Evolutionary conservation across 768 basidiomycete genomes (phyloP).

Genomic region (Hemileccinum impolitum): DNA sequence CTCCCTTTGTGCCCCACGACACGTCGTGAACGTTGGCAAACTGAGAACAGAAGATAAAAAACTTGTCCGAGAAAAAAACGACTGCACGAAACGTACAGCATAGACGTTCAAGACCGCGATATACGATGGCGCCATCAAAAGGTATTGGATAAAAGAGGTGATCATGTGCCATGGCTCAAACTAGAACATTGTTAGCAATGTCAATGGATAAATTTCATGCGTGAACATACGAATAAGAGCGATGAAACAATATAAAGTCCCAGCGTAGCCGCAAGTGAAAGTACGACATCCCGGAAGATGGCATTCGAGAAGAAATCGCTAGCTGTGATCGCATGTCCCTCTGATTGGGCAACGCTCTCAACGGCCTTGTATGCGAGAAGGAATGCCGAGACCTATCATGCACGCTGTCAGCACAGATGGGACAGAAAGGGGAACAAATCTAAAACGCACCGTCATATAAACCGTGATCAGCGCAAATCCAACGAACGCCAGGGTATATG

Average conservation of each 20-base stretch:
- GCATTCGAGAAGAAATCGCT: conserved; percentile 68
- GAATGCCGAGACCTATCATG: conserved; percentile 63
- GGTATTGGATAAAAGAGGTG: conserved; percentile 91
- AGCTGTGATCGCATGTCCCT: conserved; percentile 47
- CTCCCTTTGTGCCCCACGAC: conserved; percentile 95
- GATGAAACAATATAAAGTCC: conserved; percentile 86
- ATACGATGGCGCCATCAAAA: conserved; percentile 90
- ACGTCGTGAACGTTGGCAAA: conserved; percentile 90
- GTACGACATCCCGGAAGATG: conserved; percentile 81
- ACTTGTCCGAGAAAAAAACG: neutral
- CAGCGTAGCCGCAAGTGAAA: conserved; percentile 83
- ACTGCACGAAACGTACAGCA: conserved; percentile 41
- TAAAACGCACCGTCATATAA: conserved; percentile 83
- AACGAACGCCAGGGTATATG: conserved; percentile 80
- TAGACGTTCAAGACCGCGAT: conserved; percentile 93
- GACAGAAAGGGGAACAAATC: neutral
- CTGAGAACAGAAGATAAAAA: conserved; percentile 30
- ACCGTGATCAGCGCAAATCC: conserved; percentile 88
- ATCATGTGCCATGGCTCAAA: conserved; percentile 99
- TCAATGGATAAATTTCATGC: neutral
- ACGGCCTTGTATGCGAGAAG: conserved; percentile 84
- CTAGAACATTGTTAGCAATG: conserved; percentile 35
- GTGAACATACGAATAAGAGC: conserved; percentile 73
- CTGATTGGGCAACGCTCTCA: conserved; percentile 47
- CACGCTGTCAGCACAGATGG: conserved; percentile 5